These are phyloP conservation scores for Paecilomyces sp. DNA, from an alignment of 2,329 filamentous ascomycete species.

Conservation along the genomic window DNA sequence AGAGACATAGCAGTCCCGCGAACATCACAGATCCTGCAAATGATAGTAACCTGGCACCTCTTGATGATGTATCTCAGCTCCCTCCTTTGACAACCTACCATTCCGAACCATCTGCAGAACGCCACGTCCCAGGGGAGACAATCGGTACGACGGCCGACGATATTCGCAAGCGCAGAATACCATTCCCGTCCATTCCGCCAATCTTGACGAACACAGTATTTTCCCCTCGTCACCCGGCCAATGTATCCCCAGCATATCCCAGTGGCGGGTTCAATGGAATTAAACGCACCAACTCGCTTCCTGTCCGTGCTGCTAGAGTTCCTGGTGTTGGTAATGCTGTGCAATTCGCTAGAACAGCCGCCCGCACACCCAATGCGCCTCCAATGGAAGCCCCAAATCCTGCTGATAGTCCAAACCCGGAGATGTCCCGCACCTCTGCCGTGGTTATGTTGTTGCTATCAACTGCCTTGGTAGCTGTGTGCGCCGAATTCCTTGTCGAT, in stretches of 20 bases:
- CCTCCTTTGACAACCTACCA: neutral
- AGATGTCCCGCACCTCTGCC: slow-evolving; percentile 51
- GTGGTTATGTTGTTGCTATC: slow-evolving; percentile 49
- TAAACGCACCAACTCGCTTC: slow-evolving; percentile 25
- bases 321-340: slow-evolving; percentile 25
- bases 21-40: neutral
- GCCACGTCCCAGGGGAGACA: neutral
- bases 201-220: slow-evolving; percentile 30
- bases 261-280: slow-evolving; percentile 16
- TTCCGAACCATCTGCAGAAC: neutral
- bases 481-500: slow-evolving; percentile 66
- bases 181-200: slow-evolving; percentile 23
- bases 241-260: neutral
- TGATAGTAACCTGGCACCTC: neutral
- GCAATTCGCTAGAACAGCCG: slow-evolving; percentile 25
- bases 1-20: neutral
- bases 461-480: slow-evolving; percentile 53
- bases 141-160: neutral
- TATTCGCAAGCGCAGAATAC: slow-evolving; percentile 16
- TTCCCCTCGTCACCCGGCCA: slow-evolving; percentile 1
- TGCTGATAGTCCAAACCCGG: slow-evolving; percentile 9
- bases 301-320: slow-evolving; percentile 16
- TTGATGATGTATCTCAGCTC: neutral
- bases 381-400: slow-evolving; percentile 8
- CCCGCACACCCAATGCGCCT: slow-evolving; percentile 15